Base-by-base conservation (phyloP, 2,329 filamentous ascomycete species). In the Exserohilum turcica region DNA sequence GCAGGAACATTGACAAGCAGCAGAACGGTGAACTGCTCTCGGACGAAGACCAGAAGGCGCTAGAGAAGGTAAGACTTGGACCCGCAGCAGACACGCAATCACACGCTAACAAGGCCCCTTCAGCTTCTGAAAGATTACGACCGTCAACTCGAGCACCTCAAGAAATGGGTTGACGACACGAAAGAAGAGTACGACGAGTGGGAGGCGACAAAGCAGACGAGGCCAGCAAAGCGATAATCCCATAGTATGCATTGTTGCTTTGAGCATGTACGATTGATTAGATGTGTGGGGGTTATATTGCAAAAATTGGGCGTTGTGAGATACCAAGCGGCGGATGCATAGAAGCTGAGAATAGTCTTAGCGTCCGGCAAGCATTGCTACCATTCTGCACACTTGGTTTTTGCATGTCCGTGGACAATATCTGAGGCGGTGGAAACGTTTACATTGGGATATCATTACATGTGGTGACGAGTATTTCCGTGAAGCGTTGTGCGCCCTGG, bases 61-160 rank as follows among this genome's bases (percentile, higher is more conserved):
- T 89, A 36, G 90, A 90, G 74, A 90, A 91, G 82, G 89, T 90
- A 73, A 65, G 82, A 50, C 16, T 5, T 2, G 9, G 27, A 9
- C 13, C 10, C 12, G 32, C 27, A 54, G 54, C 3, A 9, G 4
- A 5, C 21, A 16, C 21, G 39, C 42, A 43, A 16, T 2, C 16
- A 9, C 5, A 45, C 24, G 27, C 55, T 69, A 55, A 73, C 63
- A 45, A 43, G n/a, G 39, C 12, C 43, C 2, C 13, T 46, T 8
- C 8, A 91, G 88, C 87, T 93, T 40, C 76, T 93, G 64, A 87
- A 89, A 66, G 89, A 92, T 68, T 93, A 92, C 72, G 88, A 92
- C 72, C 89, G 87, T 71, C 90, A 93, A 77, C 80, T 94, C 29
- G 74, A 80, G 60, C 88, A 92, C 70, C 79, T 95, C 58, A 89